Evolutionary conservation across 495 filamentous ascomycete genomes (phyloP).

Genomic region (Lepidopterella palustris): DNA sequence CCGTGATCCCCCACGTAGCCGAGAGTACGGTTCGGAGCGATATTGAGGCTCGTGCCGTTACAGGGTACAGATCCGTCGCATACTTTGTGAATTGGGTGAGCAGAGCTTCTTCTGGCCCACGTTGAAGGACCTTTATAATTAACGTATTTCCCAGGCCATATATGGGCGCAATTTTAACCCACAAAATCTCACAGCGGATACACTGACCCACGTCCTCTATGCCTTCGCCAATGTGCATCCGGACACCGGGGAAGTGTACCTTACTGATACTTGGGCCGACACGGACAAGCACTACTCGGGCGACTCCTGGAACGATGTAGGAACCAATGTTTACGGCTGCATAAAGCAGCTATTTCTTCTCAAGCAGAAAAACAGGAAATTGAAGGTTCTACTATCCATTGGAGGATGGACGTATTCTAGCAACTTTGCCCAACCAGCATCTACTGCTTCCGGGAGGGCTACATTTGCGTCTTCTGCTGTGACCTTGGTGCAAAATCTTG

Average conservation of each 20-base stretch:
- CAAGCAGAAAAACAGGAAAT: constrained; percentile 78
- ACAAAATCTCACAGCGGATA: constrained; percentile 77
- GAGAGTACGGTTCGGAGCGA: not conserved
- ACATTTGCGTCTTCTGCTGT: constrained; percentile 64
- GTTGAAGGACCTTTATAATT: no score
- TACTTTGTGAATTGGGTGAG: constrained; percentile 82
- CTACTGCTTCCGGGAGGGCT: constrained; percentile 51
- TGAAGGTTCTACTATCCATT: constrained; percentile 88
- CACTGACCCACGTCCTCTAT: constrained; percentile 89
- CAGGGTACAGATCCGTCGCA: constrained; percentile 62
- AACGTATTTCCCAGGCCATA: constrained; percentile 59
- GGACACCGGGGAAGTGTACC: constrained; percentile 71
- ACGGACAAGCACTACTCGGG: constrained; percentile 78
- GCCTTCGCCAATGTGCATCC: constrained; percentile 78
- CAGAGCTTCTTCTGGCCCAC: no score
- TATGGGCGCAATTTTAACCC: constrained; percentile 81
- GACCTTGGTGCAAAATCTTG: constrained; percentile 57
- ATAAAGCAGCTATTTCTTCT: constrained; percentile 89
- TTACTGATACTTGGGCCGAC: constrained; percentile 81
- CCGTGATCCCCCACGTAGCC: constrained; percentile 15
- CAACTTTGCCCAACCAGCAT: constrained; percentile 76
- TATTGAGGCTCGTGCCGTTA: constrained; percentile 11
- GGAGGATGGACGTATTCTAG: constrained; percentile 93
- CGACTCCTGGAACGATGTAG: constrained; percentile 63
- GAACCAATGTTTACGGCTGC: constrained; percentile 67